phyloP scores from a whole-genome alignment of 2,329 filamentous ascomycete genomes.

The Plenodomus tracheiphilus region DNA sequence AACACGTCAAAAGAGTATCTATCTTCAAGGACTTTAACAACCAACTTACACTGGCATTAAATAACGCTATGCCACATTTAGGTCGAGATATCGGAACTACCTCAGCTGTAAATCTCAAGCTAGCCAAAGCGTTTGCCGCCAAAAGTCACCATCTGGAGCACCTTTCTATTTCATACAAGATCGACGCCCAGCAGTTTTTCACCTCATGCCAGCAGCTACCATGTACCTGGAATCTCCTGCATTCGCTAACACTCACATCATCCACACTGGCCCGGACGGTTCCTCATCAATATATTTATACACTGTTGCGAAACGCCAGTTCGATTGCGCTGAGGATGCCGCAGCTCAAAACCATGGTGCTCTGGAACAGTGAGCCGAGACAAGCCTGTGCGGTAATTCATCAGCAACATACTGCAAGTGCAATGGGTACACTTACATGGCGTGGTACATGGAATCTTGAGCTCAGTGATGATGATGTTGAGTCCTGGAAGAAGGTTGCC shows the following conservation, averaged over 20 bases:
- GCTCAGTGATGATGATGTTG: slow-evolving; percentile 20
- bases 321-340: slow-evolving; percentile 22
- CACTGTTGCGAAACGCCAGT: slow-evolving; percentile 24
- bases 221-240: slow-evolving; percentile 24
- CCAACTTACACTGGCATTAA: slow-evolving; percentile 20
- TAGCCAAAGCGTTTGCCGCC: slow-evolving; percentile 21
- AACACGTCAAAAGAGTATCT: slow-evolving; percentile 23
- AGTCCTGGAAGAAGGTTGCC: slow-evolving; percentile 21
- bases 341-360: slow-evolving; percentile 24
- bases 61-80: slow-evolving; percentile 18
- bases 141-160: slow-evolving; percentile 22
- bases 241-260: slow-evolving; percentile 25
- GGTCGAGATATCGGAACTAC: slow-evolving; percentile 15
- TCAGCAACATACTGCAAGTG: slow-evolving; percentile 20
- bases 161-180: slow-evolving; percentile 26
- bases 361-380: slow-evolving; percentile 24
- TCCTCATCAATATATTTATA: slow-evolving; percentile 18
- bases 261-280: slow-evolving; percentile 18
- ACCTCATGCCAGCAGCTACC: slow-evolving; percentile 24
- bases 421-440: slow-evolving; percentile 24
- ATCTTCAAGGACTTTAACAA: slow-evolving; percentile 24
- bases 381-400: slow-evolving; percentile 24
- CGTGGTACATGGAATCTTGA: slow-evolving; percentile 23
- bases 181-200: slow-evolving; percentile 25
- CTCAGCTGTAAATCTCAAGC: slow-evolving; percentile 16